Base-by-base conservation (phyloP, 2,329 filamentous ascomycete species). In the Fusarium sp. region DNA sequence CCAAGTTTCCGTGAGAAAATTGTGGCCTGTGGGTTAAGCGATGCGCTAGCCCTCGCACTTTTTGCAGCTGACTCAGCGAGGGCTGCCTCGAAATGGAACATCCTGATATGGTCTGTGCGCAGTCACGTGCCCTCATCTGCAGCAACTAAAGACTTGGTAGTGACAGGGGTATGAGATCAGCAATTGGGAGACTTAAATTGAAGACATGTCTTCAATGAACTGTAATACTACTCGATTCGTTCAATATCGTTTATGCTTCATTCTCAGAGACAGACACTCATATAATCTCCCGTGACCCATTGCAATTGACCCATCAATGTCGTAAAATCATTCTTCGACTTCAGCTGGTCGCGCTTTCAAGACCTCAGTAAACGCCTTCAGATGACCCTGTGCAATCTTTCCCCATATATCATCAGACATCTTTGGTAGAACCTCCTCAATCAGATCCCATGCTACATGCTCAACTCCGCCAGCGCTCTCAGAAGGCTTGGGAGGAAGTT, bases 391-490 rank as follows among this genome's bases (percentile, higher is more conserved):
- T 1, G 79, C 80, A 5, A 73, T 49, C 27, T 67, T 71, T 4
- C 81, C 82, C 81, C 81, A 83, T 3, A 77, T 80, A 20, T 77
- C 71, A 14, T 77, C 72, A 8, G 39, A 57, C 22, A 25, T 61
- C 22, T 62, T 65, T 13, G 74, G 76, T 41, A 74, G 61, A 8
- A 71, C 74, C 25, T 76, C 75, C 4, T 77, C 75, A 35, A 83
- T 66, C 41, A 82, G 61, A 36, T 82, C 80, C 74, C 75, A 76
- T 10, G 81, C 81, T 54, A 83, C 70, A 35, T 73, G 77, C 31
- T 81, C 75, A 25, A 81, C 66, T 31, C 80, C 80, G 14, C 74
- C 70, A 3, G 68, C 65, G 9, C 60, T 61, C 9, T 66, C 69
- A 9, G 58, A 50, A 36, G 69, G 68, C 7, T 65, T 27, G 35